These are phyloP conservation scores for Chrysanthemum lavandulifolium DNA, from an alignment of 129 eudicot species.

Conservation along the genomic window DNA sequence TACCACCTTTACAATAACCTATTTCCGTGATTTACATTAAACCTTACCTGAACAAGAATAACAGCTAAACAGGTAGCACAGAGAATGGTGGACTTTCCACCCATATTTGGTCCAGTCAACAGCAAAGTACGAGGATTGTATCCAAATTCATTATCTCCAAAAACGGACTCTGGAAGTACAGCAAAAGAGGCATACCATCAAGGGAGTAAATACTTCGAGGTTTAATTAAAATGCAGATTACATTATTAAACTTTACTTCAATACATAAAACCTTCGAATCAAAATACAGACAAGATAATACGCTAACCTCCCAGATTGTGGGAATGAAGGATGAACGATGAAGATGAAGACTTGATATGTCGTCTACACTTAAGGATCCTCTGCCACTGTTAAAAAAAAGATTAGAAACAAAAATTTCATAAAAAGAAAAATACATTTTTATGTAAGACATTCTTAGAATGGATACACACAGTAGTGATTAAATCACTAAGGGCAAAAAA, in stretches of 20 bases:
- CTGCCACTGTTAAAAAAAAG: constrained; percentile 14
- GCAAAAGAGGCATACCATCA: too few relatives aligned
- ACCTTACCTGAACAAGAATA: too few relatives aligned
- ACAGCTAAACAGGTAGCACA: too few relatives aligned
- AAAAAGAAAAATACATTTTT: not conserved
- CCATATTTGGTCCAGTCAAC: too few relatives aligned
- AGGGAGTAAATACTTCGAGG: not conserved
- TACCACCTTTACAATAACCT: too few relatives aligned
- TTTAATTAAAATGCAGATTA: constrained; percentile 10
- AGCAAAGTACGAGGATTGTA: too few relatives aligned
- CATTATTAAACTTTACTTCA: constrained; percentile 18
- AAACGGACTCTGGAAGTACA: too few relatives aligned
- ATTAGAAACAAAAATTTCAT: not conserved
- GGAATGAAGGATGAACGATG: constrained; percentile 5
- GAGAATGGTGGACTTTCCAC: too few relatives aligned
- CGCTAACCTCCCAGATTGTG: not conserved
- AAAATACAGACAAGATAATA: constrained; percentile 13
- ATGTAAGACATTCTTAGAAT: too few relatives aligned
- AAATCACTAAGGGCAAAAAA: not conserved
- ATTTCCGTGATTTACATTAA: too few relatives aligned
- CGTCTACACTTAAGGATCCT: constrained; percentile 3
- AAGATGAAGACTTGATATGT: constrained; percentile 2
- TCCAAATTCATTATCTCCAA: too few relatives aligned
- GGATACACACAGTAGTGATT: not conserved
- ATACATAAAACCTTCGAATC: constrained; percentile 25